Evolutionary conservation across 192 early-diverging fungal genomes (phyloP).

Genomic region (Anaeromyces robustus): DNA sequence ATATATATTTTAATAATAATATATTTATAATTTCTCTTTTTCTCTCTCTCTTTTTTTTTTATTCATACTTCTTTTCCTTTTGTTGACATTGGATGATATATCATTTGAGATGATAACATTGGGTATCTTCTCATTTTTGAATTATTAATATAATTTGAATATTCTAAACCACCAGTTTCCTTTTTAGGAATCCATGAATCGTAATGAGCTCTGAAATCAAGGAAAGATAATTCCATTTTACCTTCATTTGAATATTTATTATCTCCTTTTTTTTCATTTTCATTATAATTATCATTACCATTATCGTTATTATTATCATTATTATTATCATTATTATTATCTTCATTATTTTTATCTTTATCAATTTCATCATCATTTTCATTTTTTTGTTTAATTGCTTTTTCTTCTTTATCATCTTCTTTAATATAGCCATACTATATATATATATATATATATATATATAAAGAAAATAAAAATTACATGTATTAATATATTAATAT

Average conservation of each 20-base stretch:
- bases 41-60: too few species aligned
- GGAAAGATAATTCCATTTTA: constrained; percentile 96
- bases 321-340: too few species aligned
- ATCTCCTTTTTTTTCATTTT: constrained; percentile 15
- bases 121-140: neutral
- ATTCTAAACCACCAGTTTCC: neutral
- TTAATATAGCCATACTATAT: neutral
- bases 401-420: neutral
- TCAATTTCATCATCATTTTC: neutral
- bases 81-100: neutral
- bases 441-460: too few species aligned
- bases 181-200: neutral
- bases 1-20: too few species aligned
- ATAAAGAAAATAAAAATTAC: too few species aligned
- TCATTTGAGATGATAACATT: neutral
- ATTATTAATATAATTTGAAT: neutral
- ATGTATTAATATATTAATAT: too few species aligned
- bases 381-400: too few species aligned
- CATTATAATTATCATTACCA: constrained; percentile 6
- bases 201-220: constrained; percentile 55
- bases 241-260: constrained; percentile 64
- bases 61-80: neutral
- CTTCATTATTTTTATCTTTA: neutral
- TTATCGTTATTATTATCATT: neutral
- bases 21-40: too few species aligned